Evolutionary conservation across 2,329 filamentous ascomycete species (phyloP).

Genomic region (Penicillium sp.): DNA sequence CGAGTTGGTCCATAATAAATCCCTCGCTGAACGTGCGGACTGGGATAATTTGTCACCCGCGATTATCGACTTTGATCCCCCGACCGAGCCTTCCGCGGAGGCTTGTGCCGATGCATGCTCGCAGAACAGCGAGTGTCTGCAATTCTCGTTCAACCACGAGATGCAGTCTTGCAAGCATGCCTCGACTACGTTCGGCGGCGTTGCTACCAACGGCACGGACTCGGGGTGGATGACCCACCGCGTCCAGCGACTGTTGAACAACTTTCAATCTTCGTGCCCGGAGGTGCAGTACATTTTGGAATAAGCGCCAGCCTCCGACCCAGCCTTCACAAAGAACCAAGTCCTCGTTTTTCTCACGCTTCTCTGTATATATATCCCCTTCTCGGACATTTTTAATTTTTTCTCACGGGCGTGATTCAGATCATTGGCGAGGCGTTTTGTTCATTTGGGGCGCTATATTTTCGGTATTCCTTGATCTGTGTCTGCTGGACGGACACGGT

Average conservation of each 20-base stretch:
- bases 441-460: slow-evolving; percentile 4
- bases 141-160: slow-evolving; percentile 27
- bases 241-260: slow-evolving; percentile 25
- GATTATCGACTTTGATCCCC: slow-evolving; percentile 21
- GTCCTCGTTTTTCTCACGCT: not conserved
- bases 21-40: slow-evolving; percentile 15
- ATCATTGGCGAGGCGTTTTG: slow-evolving; percentile 24
- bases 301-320: not conserved
- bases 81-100: slow-evolving; percentile 15
- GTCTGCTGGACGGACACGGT: slow-evolving; percentile 17
- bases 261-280: slow-evolving; percentile 27
- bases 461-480: not conserved
- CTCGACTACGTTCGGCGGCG: slow-evolving; percentile 24
- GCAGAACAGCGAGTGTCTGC: slow-evolving; percentile 28
- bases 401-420: not conserved
- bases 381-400: slow-evolving; percentile 6
- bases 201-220: slow-evolving; percentile 17
- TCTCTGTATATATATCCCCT: slow-evolving; percentile 20
- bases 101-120: slow-evolving; percentile 29
- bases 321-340: no score
- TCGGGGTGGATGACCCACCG: slow-evolving; percentile 32
- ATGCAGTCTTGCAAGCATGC: slow-evolving; percentile 23
- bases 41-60: slow-evolving; percentile 30
- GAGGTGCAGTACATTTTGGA: slow-evolving; percentile 27
- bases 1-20: slow-evolving; percentile 21